Evolutionary conservation across 2,329 filamentous ascomycete species (phyloP).

Genomic region (Colletotrichum chrysophilum): DNA sequence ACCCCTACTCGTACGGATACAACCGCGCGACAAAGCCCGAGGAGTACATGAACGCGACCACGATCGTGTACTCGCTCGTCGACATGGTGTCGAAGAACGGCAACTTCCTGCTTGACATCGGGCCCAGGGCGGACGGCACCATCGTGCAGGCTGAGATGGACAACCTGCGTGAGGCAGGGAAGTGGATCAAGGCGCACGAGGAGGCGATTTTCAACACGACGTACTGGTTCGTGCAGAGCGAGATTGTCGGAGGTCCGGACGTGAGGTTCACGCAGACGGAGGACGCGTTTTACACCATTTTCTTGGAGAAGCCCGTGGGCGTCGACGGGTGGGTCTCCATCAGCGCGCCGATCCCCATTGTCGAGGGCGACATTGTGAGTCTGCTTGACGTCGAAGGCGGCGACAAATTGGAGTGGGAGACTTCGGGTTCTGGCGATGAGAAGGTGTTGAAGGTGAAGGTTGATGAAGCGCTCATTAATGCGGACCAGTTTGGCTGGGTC

Average conservation of each 20-base stretch:
- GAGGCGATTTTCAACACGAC: slow-evolving; percentile 64
- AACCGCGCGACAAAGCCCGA: slow-evolving; percentile 56
- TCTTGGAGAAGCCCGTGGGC: slow-evolving; percentile 42
- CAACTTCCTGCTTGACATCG: slow-evolving; percentile 62
- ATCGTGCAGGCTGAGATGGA: slow-evolving; percentile 53
- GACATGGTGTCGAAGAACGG: slow-evolving; percentile 62
- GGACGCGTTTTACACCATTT: slow-evolving; percentile 58
- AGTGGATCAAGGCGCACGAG: slow-evolving; percentile 57
- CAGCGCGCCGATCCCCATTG: slow-evolving; percentile 48
- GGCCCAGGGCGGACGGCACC: slow-evolving; percentile 59
- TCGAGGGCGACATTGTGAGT: slow-evolving; percentile 45
- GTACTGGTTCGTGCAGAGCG: slow-evolving; percentile 55
- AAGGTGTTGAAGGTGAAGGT: slow-evolving; percentile 22
- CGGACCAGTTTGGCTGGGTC: slow-evolving; percentile 44
- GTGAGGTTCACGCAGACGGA: slow-evolving; percentile 57
- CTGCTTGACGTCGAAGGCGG: slow-evolving; percentile 45
- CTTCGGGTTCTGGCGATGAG: slow-evolving; percentile 15
- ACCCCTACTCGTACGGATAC: slow-evolving; percentile 64
- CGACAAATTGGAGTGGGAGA: slow-evolving; percentile 14
- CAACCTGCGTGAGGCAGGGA: slow-evolving; percentile 54
- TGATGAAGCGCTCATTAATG: slow-evolving; percentile 31
- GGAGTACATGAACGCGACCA: slow-evolving; percentile 57
- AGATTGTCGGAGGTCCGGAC: slow-evolving; percentile 35
- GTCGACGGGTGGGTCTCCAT: slow-evolving; percentile 40
- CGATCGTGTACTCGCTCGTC: slow-evolving; percentile 51